Evolutionary conservation across 2,329 filamentous ascomycete genomes (phyloP), one percentile per base, ranked within the genome.

Genomic region (Monilinia laxa): DNA sequence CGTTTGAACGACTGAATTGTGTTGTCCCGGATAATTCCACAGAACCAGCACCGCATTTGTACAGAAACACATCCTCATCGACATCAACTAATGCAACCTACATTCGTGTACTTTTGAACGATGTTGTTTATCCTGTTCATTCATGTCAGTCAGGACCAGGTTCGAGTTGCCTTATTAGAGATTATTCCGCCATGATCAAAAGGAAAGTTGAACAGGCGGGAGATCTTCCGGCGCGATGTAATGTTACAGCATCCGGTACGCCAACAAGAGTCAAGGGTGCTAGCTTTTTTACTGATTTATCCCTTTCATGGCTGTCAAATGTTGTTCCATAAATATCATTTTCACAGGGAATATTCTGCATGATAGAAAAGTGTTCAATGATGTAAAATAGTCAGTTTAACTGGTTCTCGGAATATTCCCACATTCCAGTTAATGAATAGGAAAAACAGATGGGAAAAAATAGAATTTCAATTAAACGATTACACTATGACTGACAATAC

Each of bases 1-100:
- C 84, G 0, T 87, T 90, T 69, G 88, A 64, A 49, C n/a, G 62
- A 11, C 23, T 64, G 12, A 64, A 57, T 16, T 64, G 62, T 18
- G n/a, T n/a, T 6, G 12, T 38, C 2, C 9, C 28, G 18, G 18
- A 5, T 10, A 20, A 47, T 7, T 28, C 7, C 10, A 23, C 47
- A 9, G n/a, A 9, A 38, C 23, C 57, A 23, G 25, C 4, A 18
- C 42, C n/a, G 25, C 5, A 49, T 35, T 51, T 20, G 4, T 38
- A 18, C 31, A 20, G 14, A 35, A 9, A 38, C 7, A 6, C 14
- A 20, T 18, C 1, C 12, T 38, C 14, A 3, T 51, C 45, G 16
- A 6, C 14, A n/a, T 51, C 45, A 9, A 51, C 14, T 4, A 38
- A 38, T 4, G 45, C 45, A 51, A 38, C 58, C 16, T 64, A 58